Evolutionary conservation across 2,329 filamentous ascomycete genomes (phyloP), one percentile per base, ranked within the genome.

Genomic region (Aspergillus neotritici): DNA sequence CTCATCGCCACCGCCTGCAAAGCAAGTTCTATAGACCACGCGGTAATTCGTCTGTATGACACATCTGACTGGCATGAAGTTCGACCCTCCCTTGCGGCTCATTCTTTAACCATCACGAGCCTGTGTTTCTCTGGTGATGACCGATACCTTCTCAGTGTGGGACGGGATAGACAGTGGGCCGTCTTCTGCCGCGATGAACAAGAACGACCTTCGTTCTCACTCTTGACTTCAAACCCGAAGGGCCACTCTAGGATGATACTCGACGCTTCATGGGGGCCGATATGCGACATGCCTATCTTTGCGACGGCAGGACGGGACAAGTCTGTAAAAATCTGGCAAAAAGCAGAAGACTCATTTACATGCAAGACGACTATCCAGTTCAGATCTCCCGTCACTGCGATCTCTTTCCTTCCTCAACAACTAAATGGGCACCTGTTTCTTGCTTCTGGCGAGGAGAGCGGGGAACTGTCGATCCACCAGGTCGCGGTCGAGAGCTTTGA

Each of bases 171-270:
- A 10, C 87, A 94, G 65, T 98, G 91, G 89, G 83, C 82, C 0
- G 72, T 97, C 1, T 98, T 91, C 62, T 70, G 79, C 55, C 74
- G 80, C 31, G 68, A 68, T 29, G 57, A 54, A 5, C 56, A 64
- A 16, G 60, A 60, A 4, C 40, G 48, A 12, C 61, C 59, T 5
- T 61, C 60, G 11, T 96, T 86, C 57, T 67, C 64, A 16, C 70
- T 84, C 3, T 64, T 79, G 31, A 72, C 82, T 48, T 72, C 78
- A 3, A 88, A 94, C 56, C 78, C 81, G 2, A 96, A 94, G 67
- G 91, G 87, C 0, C 93, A 98, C 64, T 77, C 85, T 4, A 76
- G 93, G 46, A 97, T 98, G 89, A 90, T 98, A 35, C 74, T 97
- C 11, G 88, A 89, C 60, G 86, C 82, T 1, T 80, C 86, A 2